These are phyloP conservation scores for Lodderomyces elongisporus DNA, from an alignment of 1,139 yeast genomes.

Conservation along the genomic window DNA sequence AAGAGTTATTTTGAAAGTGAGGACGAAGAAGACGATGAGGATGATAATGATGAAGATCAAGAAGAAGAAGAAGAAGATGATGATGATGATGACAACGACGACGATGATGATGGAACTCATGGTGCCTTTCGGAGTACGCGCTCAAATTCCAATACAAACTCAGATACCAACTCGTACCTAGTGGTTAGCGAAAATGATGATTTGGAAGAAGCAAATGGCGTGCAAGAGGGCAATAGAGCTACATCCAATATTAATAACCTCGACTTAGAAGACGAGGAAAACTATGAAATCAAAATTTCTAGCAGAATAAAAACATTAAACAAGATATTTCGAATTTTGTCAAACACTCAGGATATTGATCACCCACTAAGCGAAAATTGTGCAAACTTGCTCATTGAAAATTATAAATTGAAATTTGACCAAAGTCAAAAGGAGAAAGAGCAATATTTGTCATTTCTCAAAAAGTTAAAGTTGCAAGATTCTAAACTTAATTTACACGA, in stretches of 20 bases:
- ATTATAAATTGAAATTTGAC: slow-evolving; percentile 66
- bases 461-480: slow-evolving; percentile 56
- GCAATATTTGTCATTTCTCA: slow-evolving; percentile 65
- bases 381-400: slow-evolving; percentile 61
- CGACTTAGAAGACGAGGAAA: slow-evolving; percentile 6
- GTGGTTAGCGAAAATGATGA: slow-evolving; percentile 19
- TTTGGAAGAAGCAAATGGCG: slow-evolving; percentile 2
- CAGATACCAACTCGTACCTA: slow-evolving; percentile 29
- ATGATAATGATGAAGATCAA: slow-evolving; percentile 7
- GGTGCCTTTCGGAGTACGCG: background rate
- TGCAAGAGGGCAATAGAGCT: slow-evolving; percentile 1
- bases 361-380: slow-evolving; percentile 89
- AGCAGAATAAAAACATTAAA: slow-evolving; percentile 54
- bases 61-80: slow-evolving; percentile 13
- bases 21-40: slow-evolving; percentile 17
- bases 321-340: slow-evolving; percentile 52
- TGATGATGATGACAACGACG: slow-evolving; percentile 9
- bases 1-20: slow-evolving; percentile 17
- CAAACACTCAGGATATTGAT: slow-evolving; percentile 69
- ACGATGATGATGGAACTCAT: background rate
- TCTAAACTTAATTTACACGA: slow-evolving; percentile 11
- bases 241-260: background rate
- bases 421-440: slow-evolving; percentile 77
- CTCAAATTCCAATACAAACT: slow-evolving; percentile 8
- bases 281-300: slow-evolving; percentile 19